Evolutionary conservation across 2,329 filamentous ascomycete genomes (phyloP).

Genomic region (Colletotrichum abscissum): DNA sequence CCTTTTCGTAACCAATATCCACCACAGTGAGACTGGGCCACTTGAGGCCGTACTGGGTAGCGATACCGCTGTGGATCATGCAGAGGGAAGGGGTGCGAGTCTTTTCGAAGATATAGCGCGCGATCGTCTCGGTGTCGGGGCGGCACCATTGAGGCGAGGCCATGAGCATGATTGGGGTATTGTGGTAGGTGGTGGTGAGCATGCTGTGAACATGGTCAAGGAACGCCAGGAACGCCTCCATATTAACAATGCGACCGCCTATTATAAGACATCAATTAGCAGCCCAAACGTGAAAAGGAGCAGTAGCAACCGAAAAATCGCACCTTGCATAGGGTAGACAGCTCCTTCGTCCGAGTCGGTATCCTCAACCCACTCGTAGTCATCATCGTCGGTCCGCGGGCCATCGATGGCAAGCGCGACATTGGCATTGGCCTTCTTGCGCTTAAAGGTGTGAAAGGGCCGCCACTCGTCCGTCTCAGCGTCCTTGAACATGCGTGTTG

Average conservation of each 20-base stretch:
- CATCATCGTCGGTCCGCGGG: slow-evolving; percentile 59
- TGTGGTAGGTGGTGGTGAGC: slow-evolving; percentile 92
- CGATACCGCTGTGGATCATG: slow-evolving; percentile 88
- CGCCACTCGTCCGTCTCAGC: slow-evolving; percentile 79
- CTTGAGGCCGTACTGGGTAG: slow-evolving; percentile 85
- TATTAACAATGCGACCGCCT: slow-evolving; percentile 87
- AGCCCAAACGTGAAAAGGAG: neutral
- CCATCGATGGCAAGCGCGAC: slow-evolving; percentile 29
- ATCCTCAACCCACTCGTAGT: slow-evolving; percentile 85
- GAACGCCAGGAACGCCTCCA: slow-evolving; percentile 93
- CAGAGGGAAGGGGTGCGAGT: slow-evolving; percentile 94
- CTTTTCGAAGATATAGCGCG: slow-evolving; percentile 96
- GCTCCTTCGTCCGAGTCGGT: slow-evolving; percentile 88
- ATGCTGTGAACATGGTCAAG: slow-evolving; percentile 91
- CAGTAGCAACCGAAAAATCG: slow-evolving; percentile 38
- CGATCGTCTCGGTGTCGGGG: slow-evolving; percentile 86
- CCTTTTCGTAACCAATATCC: slow-evolving; percentile 92
- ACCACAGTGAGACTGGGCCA: slow-evolving; percentile 84
- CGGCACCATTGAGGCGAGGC: slow-evolving; percentile 91
- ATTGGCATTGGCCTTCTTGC: slow-evolving; percentile 58
- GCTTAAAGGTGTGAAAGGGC: slow-evolving; percentile 81
- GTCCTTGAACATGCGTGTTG: slow-evolving; percentile 95
- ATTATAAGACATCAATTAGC: slow-evolving; percentile 38
- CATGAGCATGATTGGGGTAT: slow-evolving; percentile 93
- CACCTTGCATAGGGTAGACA: slow-evolving; percentile 82